Base-by-base conservation (phyloP, 305 asterid genomes). In the Rubia balearica region DNA sequence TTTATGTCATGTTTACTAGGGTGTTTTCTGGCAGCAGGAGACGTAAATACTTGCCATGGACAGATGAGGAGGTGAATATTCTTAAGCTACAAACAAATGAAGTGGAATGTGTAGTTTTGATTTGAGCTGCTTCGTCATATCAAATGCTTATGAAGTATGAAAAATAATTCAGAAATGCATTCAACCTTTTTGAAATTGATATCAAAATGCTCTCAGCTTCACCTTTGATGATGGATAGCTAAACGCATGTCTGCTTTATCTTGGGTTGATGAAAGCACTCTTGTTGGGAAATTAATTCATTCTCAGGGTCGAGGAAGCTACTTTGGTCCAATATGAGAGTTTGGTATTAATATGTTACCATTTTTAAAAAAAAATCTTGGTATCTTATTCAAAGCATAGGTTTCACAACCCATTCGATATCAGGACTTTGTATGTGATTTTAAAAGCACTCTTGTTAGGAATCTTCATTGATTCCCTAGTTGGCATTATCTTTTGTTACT, bases 11-110 rank as follows among this genome's bases (percentile, higher is more conserved):
- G 59, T 71, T 65, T 66, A 71, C 68, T 21, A 57, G 53, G 30
- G 24, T 65, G n/a, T 19, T 74, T 74, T 75, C 80, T 71, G 71
- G n/a, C n/a, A n/a, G 64, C 45, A 72, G 61, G 59, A 87, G 83
- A 70, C 90, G 94, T 30, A 84, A 61, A 69, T 85, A 78, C 72
- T 61, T 85, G 63, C 22, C 67, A 9, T 91, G 97, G 96, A 81
- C 63, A 9, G 85, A 76, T 61, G 83, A 83, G 13, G 97, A 91
- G 80, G 96, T 78, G 78, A 88, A 83, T 71, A 78, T 73, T 77
- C 87, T 91, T 63, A 80, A 74, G 95, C 95, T 90, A 84, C 74
- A 70, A 21, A 49, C 69, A 61, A 45, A 55, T 12, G 27, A 27
- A 19, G 17, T 38, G 41, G 43, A 21, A 27, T n/a, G 33, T 27